A percentile compares a stretch with the other conserved stretches of the same genome.
phyloP scores from a whole-genome alignment of 768 basidiomycete genomes.

The Clitopilus hobsonii region DNA sequence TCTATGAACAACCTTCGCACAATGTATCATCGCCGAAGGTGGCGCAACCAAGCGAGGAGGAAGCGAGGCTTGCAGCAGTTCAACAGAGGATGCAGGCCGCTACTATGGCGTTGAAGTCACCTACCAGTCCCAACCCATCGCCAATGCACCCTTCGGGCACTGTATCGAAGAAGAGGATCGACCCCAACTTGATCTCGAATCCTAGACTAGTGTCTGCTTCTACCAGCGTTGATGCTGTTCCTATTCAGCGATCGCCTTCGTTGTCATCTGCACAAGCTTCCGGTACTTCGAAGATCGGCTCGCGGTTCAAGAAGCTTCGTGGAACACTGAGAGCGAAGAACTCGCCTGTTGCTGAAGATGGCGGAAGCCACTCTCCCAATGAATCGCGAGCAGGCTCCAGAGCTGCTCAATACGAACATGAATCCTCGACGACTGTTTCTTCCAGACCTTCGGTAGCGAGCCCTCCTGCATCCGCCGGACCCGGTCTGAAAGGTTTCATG shows the following conservation, averaged over 20 bases:
- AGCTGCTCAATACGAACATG: constrained; percentile 37
- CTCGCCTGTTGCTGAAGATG: constrained; percentile 37
- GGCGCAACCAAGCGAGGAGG: constrained; percentile 40
- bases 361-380: constrained; percentile 3
- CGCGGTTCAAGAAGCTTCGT: constrained; percentile 68
- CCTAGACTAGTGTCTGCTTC: constrained; percentile 65
- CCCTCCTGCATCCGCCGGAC: constrained; percentile 69
- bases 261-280: constrained; percentile 37
- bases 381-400: constrained; percentile 33
- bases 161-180: constrained; percentile 56
- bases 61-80: constrained; percentile 61
- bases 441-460: constrained; percentile 51
- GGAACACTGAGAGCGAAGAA: constrained; percentile 59
- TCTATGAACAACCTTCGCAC: constrained; percentile 28
- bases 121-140: constrained; percentile 32
- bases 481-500: constrained; percentile 79
- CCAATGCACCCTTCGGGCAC: constrained; percentile 25
- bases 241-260: constrained; percentile 47
- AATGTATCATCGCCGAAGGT: constrained; percentile 40
- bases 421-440: constrained; percentile 34
- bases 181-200: constrained; percentile 58
- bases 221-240: constrained; percentile 63
- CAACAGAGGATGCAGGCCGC: constrained; percentile 67
- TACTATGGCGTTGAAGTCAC: constrained; percentile 53
- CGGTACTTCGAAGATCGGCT: constrained; percentile 57